Conservation (phyloP, 2,329 filamentous ascomycete genomes). For the Dactylella cylindrospora region DNA sequence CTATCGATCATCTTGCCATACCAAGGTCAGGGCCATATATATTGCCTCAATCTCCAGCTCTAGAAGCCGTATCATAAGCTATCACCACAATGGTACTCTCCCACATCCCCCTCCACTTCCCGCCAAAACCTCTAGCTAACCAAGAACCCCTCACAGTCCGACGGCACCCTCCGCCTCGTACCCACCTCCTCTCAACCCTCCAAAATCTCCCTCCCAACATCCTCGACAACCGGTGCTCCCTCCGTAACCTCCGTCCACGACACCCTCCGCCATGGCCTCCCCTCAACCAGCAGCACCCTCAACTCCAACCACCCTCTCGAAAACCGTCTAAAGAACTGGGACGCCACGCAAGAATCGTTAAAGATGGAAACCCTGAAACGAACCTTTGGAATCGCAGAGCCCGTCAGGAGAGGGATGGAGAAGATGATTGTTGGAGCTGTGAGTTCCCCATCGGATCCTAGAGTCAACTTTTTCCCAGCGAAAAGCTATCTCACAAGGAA, state of each 20-base stretch:
- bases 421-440: conserved; percentile 69
- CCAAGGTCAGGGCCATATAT: no score
- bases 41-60: no score
- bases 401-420: conserved; percentile 91
- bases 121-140: background rate
- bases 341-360: conserved; percentile 78
- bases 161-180: conserved; percentile 74
- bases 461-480: no score
- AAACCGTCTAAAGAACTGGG: conserved; percentile 84
- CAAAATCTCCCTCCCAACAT: conserved; percentile 63
- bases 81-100: conserved; percentile 18
- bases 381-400: conserved; percentile 89
- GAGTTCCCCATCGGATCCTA: conserved; percentile 24
- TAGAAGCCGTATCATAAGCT: background rate
- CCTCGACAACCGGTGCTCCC: conserved; percentile 69
- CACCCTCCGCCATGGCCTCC: conserved; percentile 79
- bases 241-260: conserved; percentile 93
- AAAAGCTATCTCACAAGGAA: no score
- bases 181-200: conserved; percentile 68
- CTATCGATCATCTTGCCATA: no score
- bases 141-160: conserved; percentile 59
- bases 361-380: conserved; percentile 87
- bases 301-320: conserved; percentile 84
- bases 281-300: conserved; percentile 58
- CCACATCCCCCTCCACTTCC: background rate